Evolutionary conservation across 1,284 basidiomycete genomes (phyloP), one percentile per base, ranked within the genome.

Genomic region (Ceratobasidium sp.): DNA sequence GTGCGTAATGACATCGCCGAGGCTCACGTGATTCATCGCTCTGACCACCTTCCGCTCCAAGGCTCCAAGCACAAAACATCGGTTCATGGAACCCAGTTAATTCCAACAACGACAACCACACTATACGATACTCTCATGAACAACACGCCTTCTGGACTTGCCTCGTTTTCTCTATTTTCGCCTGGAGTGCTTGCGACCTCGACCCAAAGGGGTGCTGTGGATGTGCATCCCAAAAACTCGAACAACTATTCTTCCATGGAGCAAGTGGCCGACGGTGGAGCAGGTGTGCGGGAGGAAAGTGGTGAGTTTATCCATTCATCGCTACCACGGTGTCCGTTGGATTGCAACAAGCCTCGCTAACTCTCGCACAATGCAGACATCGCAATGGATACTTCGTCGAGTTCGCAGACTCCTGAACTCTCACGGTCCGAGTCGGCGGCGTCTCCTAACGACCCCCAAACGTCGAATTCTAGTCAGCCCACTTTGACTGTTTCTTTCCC

Each of bases 401-500:
- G 44, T 49, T 46, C 43, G 25, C 57, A 62, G 43, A 40, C 67
- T 22, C 37, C 67, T 19, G 32, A 56, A 1, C 13, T 44, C 22
- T 49, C 57, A 25, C 70, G 52, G 17, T 52, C 56, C 25, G 40
- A 62, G 40, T 71, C 69, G n/a, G 57, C 34, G 19, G 32, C 40
- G 2, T 4, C 29, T 9, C 34, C 57, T 25, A 52, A 25, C 40
- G 11, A 44, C n/a, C 43, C 68, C 1, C n/a, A 43, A 13, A 29
- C 46, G n/a, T 54, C 71, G 11, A 22, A 57, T 49, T 73, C 70
- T 11, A 17, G 19, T 22, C 71, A 74, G 61, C 44, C 69, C 34
- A 29, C 25, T 7, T 62, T 44, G 17, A 46, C 57, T 9, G 32
- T 65, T 29, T 6, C 32, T 4, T 44, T 65, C 59, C 57, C 54